Evolutionary conservation across 2,329 filamentous ascomycete genomes (phyloP).

Genomic region (Hypoxylon rubiginosum): DNA sequence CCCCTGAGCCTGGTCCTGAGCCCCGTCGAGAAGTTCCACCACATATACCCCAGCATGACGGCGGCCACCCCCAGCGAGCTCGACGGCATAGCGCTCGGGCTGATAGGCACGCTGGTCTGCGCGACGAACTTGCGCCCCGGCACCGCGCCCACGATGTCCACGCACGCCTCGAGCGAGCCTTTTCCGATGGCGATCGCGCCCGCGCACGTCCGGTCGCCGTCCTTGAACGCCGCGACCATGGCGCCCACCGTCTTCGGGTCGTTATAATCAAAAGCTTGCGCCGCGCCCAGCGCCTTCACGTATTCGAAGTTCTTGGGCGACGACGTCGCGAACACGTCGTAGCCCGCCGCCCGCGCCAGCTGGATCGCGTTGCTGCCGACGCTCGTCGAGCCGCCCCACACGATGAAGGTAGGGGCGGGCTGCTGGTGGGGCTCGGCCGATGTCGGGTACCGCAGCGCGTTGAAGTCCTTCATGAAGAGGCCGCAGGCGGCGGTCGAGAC

Average conservation of each 20-base stretch:
- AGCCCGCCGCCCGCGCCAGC: constrained; percentile 6
- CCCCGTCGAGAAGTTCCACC: constrained; percentile 17
- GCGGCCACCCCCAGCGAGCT: neutral
- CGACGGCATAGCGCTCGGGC: neutral
- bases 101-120: constrained; percentile 5
- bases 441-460: constrained; percentile 3
- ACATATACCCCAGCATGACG: constrained; percentile 4
- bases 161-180: constrained; percentile 30
- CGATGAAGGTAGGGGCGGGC: neutral
- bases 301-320: constrained; percentile 10
- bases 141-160: constrained; percentile 29
- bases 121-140: constrained; percentile 34
- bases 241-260: neutral
- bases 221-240: neutral
- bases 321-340: constrained; percentile 5
- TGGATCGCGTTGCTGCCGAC: constrained; percentile 16
- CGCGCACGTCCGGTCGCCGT: constrained; percentile 16
- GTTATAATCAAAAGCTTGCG: neutral
- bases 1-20: constrained; percentile 13
- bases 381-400: constrained; percentile 20
- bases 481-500: constrained; percentile 18
- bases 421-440: neutral
- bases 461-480: constrained; percentile 12
- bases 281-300: neutral
- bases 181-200: constrained; percentile 39